phyloP scores from a whole-genome alignment of 768 basidiomycete genomes.

The Pulveroboletus sp. region DNA sequence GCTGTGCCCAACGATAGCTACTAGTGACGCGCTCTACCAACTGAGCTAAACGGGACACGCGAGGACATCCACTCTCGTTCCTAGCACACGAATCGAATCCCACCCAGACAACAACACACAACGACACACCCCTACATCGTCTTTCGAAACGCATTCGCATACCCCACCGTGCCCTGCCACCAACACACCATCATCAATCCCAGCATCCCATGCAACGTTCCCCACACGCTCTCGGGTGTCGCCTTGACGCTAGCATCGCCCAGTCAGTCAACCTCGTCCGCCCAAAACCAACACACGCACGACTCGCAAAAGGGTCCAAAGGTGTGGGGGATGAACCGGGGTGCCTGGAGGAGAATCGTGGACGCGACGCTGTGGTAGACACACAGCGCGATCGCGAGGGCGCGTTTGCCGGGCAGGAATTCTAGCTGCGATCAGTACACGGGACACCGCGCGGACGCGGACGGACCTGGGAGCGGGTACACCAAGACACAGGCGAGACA shows the following conservation, averaged over 20 bases:
- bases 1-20: too few species aligned
- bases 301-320: slow-evolving; percentile 60
- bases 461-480: slow-evolving; percentile 68
- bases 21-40: slow-evolving; percentile 52
- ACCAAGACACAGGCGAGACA: slow-evolving; percentile 64
- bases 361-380: slow-evolving; percentile 74
- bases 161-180: slow-evolving; percentile 76
- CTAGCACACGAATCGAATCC: not conserved
- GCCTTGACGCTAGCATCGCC: slow-evolving; percentile 34
- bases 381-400: slow-evolving; percentile 71
- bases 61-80: not conserved
- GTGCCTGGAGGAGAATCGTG: slow-evolving; percentile 71
- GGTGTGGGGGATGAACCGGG: slow-evolving; percentile 74
- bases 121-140: not conserved
- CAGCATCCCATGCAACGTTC: slow-evolving; percentile 65
- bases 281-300: slow-evolving; percentile 40
- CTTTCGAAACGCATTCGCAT: slow-evolving; percentile 40
- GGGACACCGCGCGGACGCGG: too few species aligned
- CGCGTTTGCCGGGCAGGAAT: slow-evolving; percentile 83
- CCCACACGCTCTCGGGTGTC: slow-evolving; percentile 76
- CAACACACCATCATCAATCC: slow-evolving; percentile 72
- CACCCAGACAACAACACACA: too few species aligned
- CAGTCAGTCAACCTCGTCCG: not conserved
- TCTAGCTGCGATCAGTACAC: slow-evolving; percentile 41
- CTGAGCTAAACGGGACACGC: slow-evolving; percentile 41